Base-by-base conservation (phyloP, 1,284 basidiomycete species). In the Cutaneotrichosporon mucoides region DNA sequence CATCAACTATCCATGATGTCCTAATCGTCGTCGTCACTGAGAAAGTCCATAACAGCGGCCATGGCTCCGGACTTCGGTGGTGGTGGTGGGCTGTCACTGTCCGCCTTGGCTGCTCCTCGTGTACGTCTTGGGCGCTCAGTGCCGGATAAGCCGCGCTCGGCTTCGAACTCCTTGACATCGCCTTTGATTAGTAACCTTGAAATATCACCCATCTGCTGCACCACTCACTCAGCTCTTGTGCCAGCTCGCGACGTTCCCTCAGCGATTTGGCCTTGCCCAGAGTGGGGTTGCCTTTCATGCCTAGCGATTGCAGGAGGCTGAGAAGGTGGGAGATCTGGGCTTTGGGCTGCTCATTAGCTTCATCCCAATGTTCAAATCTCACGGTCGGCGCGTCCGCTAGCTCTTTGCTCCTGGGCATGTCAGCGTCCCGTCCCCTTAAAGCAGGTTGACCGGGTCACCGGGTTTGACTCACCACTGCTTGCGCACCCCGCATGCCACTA, bases 241-340 rank as follows among this genome's bases (percentile, higher is more conserved):
- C 88, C 8, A 92, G 75, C 69, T 92, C 90, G 50, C 89, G 79
- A 68, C 84, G 83, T 68, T 81, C 83, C 64, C 82, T 87, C 68
- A 93, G 86, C 1, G 79, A 76, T 66, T 84, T 88, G 3, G 91
- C 91, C 76, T 92, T 87, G 57, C 88, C 87, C 70, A 91, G 65
- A 61, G 84, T 90, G 66, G 86, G 80, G n/a, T 87, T 82, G 3
- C 88, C 87, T 1, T 79, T 82, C 89, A 93, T 92, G 0, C 91
- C 90, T 34, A 93, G 81, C 0, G 85, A 85, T 4, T 78, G 67
- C 6, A 93, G 80, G 8, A 90, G 84, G 40, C 82, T 77, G 56
- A 84, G 84, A 37, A 92, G 79, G 48, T 84, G 84, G 47, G 79
- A 76, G 45, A 90, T 86, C 69, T 92, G 88, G 49, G 85, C 81